Evolutionary conservation across 345 rosid genomes (phyloP).

Genomic region (Eucalyptus erythrocorys): DNA sequence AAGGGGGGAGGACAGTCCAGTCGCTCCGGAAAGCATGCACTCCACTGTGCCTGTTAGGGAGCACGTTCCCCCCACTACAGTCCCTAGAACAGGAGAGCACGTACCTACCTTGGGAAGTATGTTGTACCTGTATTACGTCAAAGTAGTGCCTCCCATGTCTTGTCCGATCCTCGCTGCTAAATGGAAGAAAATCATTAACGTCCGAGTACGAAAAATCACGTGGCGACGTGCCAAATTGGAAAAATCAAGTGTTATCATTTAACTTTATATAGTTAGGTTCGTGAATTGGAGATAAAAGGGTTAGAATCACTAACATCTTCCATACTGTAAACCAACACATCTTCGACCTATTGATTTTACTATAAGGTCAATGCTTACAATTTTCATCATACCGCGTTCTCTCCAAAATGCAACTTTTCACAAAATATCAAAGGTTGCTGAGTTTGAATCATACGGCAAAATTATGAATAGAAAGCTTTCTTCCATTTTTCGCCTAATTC

Average conservation of each 20-base stretch:
- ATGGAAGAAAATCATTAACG: background rate
- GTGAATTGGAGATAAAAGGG: background rate
- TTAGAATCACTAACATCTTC: background rate
- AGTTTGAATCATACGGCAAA: background rate
- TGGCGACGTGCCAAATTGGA: background rate
- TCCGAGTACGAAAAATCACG: background rate
- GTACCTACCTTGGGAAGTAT: background rate
- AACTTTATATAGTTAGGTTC: background rate
- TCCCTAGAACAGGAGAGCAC: background rate
- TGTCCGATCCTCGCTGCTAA: background rate
- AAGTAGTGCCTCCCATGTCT: background rate
- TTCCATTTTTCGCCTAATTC: fast-evolving
- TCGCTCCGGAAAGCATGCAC: background rate
- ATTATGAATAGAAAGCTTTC: background rate
- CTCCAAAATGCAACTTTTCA: fast-evolving
- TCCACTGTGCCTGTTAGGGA: background rate
- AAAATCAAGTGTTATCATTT: background rate
- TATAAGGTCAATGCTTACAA: background rate
- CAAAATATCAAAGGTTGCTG: too few species aligned
- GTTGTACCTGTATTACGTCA: background rate
- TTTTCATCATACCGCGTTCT: fast-evolving
- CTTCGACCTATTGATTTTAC: background rate
- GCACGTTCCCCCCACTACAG: background rate
- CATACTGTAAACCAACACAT: fast-evolving
- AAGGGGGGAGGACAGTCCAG: background rate